Conservation (phyloP, 2,329 filamentous ascomycete genomes). For the Sclerotinia minor region DNA sequence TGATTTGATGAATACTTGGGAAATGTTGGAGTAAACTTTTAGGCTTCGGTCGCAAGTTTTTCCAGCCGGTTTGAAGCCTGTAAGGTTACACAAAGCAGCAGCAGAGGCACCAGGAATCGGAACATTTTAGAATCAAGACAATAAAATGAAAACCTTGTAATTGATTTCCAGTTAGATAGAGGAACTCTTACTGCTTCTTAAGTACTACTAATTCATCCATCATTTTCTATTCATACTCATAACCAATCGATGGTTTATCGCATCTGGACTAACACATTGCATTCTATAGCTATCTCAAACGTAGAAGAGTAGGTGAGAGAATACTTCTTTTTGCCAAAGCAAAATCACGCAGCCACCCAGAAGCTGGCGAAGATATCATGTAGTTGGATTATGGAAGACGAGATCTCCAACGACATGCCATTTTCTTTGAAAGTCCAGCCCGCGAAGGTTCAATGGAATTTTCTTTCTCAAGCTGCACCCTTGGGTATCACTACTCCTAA, state of each 20-base stretch:
- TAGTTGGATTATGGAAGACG: neutral
- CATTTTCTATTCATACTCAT: no score
- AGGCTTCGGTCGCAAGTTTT: conserved; percentile 20
- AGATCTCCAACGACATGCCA: neutral
- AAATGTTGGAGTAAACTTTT: conserved; percentile 9
- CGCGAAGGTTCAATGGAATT: neutral
- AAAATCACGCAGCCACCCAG: no score
- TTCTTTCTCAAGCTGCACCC: neutral
- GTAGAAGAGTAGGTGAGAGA: neutral
- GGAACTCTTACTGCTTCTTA: neutral
- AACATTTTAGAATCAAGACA: neutral
- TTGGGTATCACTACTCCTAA: neutral
- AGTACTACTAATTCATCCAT: neutral
- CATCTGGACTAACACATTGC: neutral
- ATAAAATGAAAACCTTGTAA: neutral
- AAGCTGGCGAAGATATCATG: neutral
- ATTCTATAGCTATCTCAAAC: neutral
- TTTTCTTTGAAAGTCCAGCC: neutral
- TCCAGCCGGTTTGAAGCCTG: conserved; percentile 13
- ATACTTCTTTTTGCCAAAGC: neutral
- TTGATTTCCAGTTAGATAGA: neutral
- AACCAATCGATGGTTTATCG: neutral
- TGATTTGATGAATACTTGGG: neutral
- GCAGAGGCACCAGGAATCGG: neutral
- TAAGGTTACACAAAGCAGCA: neutral